Evolutionary conservation across 345 rosid genomes (phyloP), one percentile per base, ranked within the genome.

Genomic region (Capsella bursapastoris): DNA sequence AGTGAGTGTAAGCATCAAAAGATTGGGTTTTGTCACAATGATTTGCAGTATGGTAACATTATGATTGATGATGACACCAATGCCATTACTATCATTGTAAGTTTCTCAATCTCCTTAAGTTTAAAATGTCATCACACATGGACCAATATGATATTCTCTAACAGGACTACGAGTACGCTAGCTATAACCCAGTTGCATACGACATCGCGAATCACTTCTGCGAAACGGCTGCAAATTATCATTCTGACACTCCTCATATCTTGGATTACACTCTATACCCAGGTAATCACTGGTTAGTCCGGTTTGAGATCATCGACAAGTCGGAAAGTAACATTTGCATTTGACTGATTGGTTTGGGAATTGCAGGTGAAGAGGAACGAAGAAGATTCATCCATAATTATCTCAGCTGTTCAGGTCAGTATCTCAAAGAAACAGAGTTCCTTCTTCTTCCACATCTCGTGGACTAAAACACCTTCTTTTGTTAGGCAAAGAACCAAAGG

Each of bases 141-240:
- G 31, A 71, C 75, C n/a, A 70, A 61, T 16, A 8, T 55, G 22
- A 73, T 8, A 65, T 47, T 65, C 43, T 25, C 13, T 44, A 4
- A 47, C 83, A 94, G 97, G 98, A 94, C 78, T 91, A 91, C 5
- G 97, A 91, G 86, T 94, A 91, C 66, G 67, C 95, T 56, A 86
- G 90, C 71, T 90, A 81, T 76, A 94, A 94, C 76, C 95, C 95
- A 4, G 72, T 90, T 49, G 96, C 95, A 22, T 94, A 84, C 57
- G 98, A 94, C 75, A 74, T 94, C 48, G 97, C 97, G 8, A 94
- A 94, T 72, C 96, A 94, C 82, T 91, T 93, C 81, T 89, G 98
- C 4, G 98, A 90, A 84, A 91, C 88, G 97, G 88, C 76, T 0
- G 97, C 93, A 58, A 82, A 91, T 78, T 94, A 94, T 79, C 90